These are phyloP conservation scores for Kluyveromyces sp. DNA, from an alignment of 1,139 yeast genomes.

Conservation along the genomic window DNA sequence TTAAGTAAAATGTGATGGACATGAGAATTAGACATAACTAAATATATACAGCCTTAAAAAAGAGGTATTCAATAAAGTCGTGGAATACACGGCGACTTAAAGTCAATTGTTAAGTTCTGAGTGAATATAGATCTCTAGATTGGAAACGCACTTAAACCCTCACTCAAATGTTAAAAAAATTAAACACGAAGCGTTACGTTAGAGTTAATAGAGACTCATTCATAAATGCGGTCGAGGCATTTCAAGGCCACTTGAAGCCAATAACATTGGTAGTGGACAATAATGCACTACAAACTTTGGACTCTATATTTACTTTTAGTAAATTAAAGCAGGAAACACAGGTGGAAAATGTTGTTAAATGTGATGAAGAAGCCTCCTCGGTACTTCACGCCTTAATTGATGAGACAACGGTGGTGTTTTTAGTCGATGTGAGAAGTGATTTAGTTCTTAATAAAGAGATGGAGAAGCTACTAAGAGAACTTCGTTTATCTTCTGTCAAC, in stretches of 20 bases:
- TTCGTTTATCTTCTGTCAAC: slow-evolving; percentile 8
- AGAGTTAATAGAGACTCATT: slow-evolving; percentile 11
- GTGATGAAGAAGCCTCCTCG: slow-evolving; percentile 15
- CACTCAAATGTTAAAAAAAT: neutral
- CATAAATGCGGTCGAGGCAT: slow-evolving; percentile 11
- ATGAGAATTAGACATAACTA: no score
- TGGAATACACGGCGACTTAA: neutral
- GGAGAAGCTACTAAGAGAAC: slow-evolving; percentile 4
- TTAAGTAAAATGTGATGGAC: no score
- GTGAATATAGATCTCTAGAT: no score
- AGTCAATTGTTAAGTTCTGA: no score
- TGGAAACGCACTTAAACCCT: neutral
- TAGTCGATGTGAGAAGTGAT: slow-evolving; percentile 23
- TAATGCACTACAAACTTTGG: slow-evolving; percentile 15
- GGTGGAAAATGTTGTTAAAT: slow-evolving; percentile 19
- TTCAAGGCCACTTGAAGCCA: neutral
- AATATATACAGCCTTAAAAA: no score
- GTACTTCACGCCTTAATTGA: slow-evolving; percentile 1
- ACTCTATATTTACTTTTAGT: slow-evolving; percentile 20
- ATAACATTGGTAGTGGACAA: slow-evolving; percentile 19
- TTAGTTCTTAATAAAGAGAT: slow-evolving; percentile 14
- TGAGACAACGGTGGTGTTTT: slow-evolving; percentile 16
- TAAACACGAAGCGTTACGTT: neutral
- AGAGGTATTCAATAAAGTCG: neutral
- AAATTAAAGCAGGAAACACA: slow-evolving; percentile 21